A percentile compares a stretch with the other conserved stretches of the same genome.
phyloP scores from a whole-genome alignment of 1,284 basidiomycete species.

The Cryptococcus sp. region DNA sequence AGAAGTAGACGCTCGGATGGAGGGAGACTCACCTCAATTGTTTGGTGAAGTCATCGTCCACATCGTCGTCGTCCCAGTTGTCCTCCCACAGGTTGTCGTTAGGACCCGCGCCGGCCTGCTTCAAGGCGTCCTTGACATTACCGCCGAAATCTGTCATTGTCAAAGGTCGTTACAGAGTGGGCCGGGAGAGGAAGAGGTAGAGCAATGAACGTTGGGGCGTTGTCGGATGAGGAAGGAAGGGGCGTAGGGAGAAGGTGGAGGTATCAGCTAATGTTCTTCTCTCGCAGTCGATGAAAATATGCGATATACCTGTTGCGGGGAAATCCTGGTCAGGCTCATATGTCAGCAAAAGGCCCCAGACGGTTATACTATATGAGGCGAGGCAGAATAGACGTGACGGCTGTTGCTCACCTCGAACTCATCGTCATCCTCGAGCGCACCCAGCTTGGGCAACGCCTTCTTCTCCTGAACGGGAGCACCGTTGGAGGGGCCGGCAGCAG shows the following conservation, averaged over 20 bases:
- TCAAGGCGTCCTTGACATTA: constrained; percentile 40
- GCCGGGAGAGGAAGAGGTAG: background rate
- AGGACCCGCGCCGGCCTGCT: constrained; percentile 27
- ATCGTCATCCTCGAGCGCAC: constrained; percentile 52
- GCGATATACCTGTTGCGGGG: constrained; percentile 38
- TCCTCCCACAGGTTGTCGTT: constrained; percentile 83
- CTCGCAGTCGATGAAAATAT: background rate
- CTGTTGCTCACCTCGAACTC: constrained; percentile 50
- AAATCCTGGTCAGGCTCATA: constrained; percentile 36
- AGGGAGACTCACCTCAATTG: constrained; percentile 68
- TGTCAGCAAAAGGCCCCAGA: background rate
- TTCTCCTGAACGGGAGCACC: constrained; percentile 22
- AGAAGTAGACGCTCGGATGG: background rate
- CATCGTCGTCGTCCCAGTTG: constrained; percentile 99
- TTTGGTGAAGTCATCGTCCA: constrained; percentile 94
- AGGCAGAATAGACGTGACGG: background rate
- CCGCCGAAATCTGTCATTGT: constrained; percentile 15
- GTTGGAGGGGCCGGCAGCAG: constrained; percentile 15
- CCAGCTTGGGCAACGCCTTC: constrained; percentile 48
- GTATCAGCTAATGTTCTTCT: background rate
- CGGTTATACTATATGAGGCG: background rate
- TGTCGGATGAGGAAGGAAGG: background rate
- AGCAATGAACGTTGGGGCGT: background rate
- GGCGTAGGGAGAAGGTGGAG: background rate
- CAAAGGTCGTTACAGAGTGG: background rate